phyloP scores from a whole-genome alignment of 1,284 basidiomycete species.

The Fomitopsis schrenkii region DNA sequence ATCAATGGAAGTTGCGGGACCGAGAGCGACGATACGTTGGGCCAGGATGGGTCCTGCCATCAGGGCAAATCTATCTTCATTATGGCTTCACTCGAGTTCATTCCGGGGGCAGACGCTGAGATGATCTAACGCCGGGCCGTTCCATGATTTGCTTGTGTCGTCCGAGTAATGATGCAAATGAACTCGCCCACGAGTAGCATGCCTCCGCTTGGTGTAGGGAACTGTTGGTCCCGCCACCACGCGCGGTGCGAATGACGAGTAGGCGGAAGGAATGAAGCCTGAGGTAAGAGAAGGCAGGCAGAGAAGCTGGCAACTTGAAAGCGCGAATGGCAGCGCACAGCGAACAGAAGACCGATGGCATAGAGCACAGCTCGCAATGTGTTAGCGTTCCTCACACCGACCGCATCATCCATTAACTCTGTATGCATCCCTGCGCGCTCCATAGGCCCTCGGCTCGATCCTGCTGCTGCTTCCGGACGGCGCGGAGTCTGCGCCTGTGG shows the following conservation, averaged over 20 bases:
- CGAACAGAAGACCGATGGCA: constrained; percentile 1
- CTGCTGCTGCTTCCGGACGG: background rate
- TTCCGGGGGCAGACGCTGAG: background rate
- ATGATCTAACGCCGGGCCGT: background rate
- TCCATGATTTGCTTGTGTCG: background rate
- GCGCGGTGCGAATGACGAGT: background rate
- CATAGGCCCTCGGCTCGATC: background rate
- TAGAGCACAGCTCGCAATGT: background rate
- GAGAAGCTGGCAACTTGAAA: background rate
- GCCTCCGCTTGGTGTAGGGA: background rate
- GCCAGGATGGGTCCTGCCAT: background rate
- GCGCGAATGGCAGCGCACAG: background rate
- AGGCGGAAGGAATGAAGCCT: background rate
- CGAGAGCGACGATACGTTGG: background rate
- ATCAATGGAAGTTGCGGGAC: background rate
- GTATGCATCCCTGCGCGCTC: background rate
- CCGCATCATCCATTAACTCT: background rate
- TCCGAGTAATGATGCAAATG: background rate
- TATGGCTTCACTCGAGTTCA: background rate
- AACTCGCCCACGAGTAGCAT: background rate
- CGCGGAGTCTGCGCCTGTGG: background rate
- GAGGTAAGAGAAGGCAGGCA: background rate
- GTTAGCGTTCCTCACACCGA: background rate
- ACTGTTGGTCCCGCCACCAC: background rate
- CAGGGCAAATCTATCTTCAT: background rate